Conservation (phyloP, 352 stramenopile genomes). For the Ochromonadaceae sp. region DNA sequence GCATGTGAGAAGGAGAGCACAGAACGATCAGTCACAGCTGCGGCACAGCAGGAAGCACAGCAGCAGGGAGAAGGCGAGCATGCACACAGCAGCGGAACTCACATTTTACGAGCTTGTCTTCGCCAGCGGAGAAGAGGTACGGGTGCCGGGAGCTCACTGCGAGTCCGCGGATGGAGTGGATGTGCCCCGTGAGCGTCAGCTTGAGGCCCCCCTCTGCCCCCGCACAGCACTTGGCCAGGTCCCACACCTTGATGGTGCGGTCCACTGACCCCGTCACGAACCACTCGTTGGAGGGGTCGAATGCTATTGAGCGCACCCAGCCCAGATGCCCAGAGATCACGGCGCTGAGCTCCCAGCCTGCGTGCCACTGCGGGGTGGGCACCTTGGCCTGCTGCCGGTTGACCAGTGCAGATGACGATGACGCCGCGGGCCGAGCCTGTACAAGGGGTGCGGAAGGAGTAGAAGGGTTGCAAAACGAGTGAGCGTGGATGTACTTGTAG, state of each 20-base stretch:
- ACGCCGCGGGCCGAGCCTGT: too few relatives aligned
- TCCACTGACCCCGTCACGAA: conserved; percentile 93
- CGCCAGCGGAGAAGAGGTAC: conserved; percentile 92
- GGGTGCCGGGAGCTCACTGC: conserved; percentile 84
- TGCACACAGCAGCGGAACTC: conserved; percentile 11
- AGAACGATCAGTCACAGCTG: too few relatives aligned
- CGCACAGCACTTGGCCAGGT: conserved; percentile 73
- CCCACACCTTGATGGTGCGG: conserved; percentile 94
- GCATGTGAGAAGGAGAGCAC: too few relatives aligned
- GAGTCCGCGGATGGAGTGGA: conserved; percentile 88
- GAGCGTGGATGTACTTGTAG: too few relatives aligned
- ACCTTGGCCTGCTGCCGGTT: conserved; percentile 58
- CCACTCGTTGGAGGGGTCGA: conserved; percentile 95
- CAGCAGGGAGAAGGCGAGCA: too few relatives aligned
- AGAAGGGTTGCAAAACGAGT: too few relatives aligned
- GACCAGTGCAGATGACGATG: conserved; percentile 43
- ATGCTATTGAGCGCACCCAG: conserved; percentile 90
- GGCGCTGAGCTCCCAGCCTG: conserved; percentile 91
- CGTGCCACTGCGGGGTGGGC: conserved; percentile 92
- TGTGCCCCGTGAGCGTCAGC: conserved; percentile 96
- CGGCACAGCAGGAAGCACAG: not conserved
- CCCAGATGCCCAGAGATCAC: conserved; percentile 66
- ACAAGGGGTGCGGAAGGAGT: too few relatives aligned
- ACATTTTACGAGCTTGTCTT: conserved; percentile 97
- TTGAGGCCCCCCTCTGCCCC: conserved; percentile 79